Conservation (phyloP, 139 green algal species). For the Haematococcus lacustris region DNA sequence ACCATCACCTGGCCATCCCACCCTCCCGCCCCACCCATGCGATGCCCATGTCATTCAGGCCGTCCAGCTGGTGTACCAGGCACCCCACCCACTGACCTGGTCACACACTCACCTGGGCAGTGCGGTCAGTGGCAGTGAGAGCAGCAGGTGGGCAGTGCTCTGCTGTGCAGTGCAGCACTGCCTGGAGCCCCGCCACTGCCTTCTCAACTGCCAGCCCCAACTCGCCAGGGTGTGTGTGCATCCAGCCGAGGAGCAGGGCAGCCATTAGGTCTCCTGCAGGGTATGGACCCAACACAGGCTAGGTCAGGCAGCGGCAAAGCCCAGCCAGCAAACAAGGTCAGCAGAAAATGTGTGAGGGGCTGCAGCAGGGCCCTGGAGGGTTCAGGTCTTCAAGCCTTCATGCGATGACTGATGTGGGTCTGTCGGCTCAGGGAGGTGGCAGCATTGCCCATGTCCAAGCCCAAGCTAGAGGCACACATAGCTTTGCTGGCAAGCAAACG, state of each 20-base stretch:
- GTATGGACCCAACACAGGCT: too few species aligned
- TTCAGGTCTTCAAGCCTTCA: too few species aligned
- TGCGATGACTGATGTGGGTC: too few species aligned
- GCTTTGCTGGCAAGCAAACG: too few species aligned
- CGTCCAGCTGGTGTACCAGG: background rate
- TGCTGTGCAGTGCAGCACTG: conserved; percentile 28
- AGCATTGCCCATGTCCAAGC: too few species aligned
- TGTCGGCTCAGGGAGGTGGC: too few species aligned
- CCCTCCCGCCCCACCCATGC: background rate
- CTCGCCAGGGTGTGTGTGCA: conserved; percentile 44
- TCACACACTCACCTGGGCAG: conserved; percentile 13
- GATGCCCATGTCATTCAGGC: background rate
- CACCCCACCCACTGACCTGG: background rate
- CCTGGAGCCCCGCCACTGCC: conserved; percentile 60
- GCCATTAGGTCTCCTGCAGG: conserved; percentile 59
- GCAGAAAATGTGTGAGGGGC: too few species aligned
- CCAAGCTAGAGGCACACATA: too few species aligned
- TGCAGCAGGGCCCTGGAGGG: too few species aligned
- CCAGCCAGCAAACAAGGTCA: too few species aligned
- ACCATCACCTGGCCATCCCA: background rate
- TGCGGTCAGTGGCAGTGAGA: conserved; percentile 11
- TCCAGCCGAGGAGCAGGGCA: conserved; percentile 62
- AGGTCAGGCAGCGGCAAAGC: too few species aligned
- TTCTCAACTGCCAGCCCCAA: conserved; percentile 55
- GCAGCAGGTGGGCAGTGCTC: conserved; percentile 6